A percentile compares a stretch with the other conserved stretches of the same genome.
Conservation (phyloP, 1,139 yeast genomes). For the Geotrichum carabidarum region DNA sequence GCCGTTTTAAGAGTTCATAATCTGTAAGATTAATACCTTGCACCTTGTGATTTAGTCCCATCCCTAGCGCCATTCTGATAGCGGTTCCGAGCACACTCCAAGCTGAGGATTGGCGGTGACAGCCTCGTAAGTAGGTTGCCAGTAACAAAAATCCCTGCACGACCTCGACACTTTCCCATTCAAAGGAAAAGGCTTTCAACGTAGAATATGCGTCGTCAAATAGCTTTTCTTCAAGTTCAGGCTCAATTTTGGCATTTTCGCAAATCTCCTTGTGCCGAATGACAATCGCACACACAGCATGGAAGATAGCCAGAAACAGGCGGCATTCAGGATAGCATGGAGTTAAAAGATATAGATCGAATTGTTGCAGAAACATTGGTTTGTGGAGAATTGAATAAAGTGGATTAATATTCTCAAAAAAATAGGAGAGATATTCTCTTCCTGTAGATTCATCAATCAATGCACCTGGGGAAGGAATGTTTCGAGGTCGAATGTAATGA, state of each 20-base stretch:
- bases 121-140: constrained; percentile 49
- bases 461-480: constrained; percentile 34
- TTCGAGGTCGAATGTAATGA: constrained; percentile 45
- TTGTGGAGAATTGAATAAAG: constrained; percentile 53
- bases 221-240: constrained; percentile 48
- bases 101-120: constrained; percentile 55
- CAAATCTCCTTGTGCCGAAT: constrained; percentile 51
- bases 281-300: constrained; percentile 49
- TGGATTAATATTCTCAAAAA: constrained; percentile 50
- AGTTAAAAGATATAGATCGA: constrained; percentile 37
- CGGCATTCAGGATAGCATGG: constrained; percentile 30
- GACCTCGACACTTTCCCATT: constrained; percentile 64
- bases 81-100: constrained; percentile 54
- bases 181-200: constrained; percentile 50
- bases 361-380: constrained; percentile 51
- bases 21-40: constrained; percentile 21
- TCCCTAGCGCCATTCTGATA: constrained; percentile 49
- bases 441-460: constrained; percentile 17
- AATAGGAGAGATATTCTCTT: constrained; percentile 40
- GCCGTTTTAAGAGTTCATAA: constrained; percentile 50
- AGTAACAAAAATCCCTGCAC: constrained; percentile 59
- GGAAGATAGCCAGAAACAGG: constrained; percentile 51
- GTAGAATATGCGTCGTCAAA: constrained; percentile 50
- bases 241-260: constrained; percentile 32
- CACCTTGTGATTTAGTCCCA: constrained; percentile 46